Evolutionary conservation across 495 filamentous ascomycete genomes (phyloP).

Genomic region (Umbilicaria muhlenbergii): DNA sequence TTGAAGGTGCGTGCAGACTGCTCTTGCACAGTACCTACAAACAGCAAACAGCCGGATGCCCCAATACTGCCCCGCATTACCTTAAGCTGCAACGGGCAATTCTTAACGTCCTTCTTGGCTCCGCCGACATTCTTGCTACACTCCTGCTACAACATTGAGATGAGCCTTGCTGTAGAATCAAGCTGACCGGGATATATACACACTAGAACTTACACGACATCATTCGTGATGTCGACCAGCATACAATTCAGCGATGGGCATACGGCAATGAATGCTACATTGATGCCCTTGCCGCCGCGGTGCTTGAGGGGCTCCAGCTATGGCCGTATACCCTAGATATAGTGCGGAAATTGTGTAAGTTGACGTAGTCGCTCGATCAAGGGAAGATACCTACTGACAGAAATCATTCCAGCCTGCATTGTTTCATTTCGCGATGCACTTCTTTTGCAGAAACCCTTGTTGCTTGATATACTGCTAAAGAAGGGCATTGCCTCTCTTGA

Average conservation of each 20-base stretch:
- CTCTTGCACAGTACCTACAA: background rate
- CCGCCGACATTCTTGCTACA: too few species aligned
- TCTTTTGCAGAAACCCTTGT: slow-evolving; percentile 23
- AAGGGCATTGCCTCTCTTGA: slow-evolving; percentile 15
- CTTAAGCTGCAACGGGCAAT: too few species aligned
- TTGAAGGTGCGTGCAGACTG: slow-evolving; percentile 19
- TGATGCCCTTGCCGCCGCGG: slow-evolving; percentile 21
- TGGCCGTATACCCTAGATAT: slow-evolving; percentile 25
- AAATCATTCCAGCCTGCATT: slow-evolving; percentile 13
- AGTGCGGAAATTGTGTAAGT: slow-evolving; percentile 25
- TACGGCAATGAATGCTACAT: slow-evolving; percentile 31
- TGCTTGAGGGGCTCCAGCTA: slow-evolving; percentile 29
- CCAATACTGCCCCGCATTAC: background rate
- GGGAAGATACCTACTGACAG: background rate
- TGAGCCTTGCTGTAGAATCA: too few species aligned
- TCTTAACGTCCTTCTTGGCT: too few species aligned
- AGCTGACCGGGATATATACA: too few species aligned
- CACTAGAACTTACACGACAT: slow-evolving; percentile 25
- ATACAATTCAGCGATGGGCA: slow-evolving; percentile 23
- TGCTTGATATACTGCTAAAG: slow-evolving; percentile 27
- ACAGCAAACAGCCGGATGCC: background rate
- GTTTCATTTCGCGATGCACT: slow-evolving; percentile 23
- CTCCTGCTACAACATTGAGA: too few species aligned
- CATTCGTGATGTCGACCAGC: slow-evolving; percentile 7
- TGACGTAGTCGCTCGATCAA: background rate